Evolutionary conservation across 495 filamentous ascomycete species (phyloP), one percentile per base, ranked within the genome.

Genomic region (Annulohypoxylon stygium): DNA sequence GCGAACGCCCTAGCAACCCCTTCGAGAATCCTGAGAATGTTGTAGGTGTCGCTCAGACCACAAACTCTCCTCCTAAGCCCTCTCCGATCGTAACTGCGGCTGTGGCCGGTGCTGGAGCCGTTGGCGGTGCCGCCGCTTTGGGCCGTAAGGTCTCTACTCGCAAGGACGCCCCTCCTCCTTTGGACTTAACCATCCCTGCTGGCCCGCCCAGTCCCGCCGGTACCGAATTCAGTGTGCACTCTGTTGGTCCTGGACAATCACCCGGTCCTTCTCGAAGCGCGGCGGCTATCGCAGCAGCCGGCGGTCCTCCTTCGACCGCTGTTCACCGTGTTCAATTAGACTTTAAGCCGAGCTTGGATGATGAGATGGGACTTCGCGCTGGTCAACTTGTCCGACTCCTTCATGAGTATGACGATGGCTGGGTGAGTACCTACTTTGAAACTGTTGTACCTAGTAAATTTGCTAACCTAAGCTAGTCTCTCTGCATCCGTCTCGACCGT

Each of bases 341-440:
- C 79, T 99, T 98, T 81, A 92, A 88, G 75, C 97, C 96, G 2
- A 94, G 93, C 3, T 90, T 97, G 87, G 91, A 92, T 2, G 96
- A 99, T 75, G 96, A 99, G 79, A 81, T 99, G 73, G 91, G 86
- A 48, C 88, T 99, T 10, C 86, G 82, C 47, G 86, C 90, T 51
- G 96, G 96, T 71, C 88, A 93, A 62, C 86, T 99, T 3, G 92
- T 98, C 33, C 87, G 95, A 61, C 84, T 99, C 69, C 80, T 98
- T 39, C 94, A 98, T 73, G 95, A 97, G 80, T 99, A 98, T 79
- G 97, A 99, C 78, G 96, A 99, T 84, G 96, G 96, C 78, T 99
- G 96, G 96, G 93, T 94, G 89, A 86, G 91, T 86, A 45, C 3
- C 65, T 18, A 39, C 69, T 16, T 53, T 23, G 20, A 23, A 41